A percentile compares a stretch with the other conserved stretches of the same genome.
Conservation (phyloP, 345 rosid species). For the Moricandia moricandioides region DNA sequence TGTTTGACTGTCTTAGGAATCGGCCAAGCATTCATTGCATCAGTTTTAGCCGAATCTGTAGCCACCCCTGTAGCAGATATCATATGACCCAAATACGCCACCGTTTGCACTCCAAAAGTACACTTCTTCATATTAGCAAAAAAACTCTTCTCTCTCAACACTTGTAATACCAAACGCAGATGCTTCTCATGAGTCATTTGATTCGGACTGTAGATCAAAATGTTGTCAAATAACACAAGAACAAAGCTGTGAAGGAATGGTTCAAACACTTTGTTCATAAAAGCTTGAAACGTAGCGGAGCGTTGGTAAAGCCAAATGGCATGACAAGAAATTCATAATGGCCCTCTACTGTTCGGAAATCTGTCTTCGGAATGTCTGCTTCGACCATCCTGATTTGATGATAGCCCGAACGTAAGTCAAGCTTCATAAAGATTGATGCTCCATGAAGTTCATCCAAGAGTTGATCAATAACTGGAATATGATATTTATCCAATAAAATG, state of each 20-base stretch:
- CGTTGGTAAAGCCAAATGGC: not conserved
- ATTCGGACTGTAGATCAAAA: too few relatives aligned
- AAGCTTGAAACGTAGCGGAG: not conserved
- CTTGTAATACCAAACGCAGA: not conserved
- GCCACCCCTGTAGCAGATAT: not conserved
- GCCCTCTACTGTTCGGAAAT: not conserved
- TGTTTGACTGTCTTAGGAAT: not conserved
- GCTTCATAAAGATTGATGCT: not conserved
- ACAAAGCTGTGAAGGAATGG: not conserved
- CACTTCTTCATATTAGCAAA: not conserved
- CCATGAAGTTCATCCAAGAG: not conserved
- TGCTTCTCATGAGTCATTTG: not conserved
- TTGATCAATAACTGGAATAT: not conserved
- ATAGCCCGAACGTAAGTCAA: not conserved
- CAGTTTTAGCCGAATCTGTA: not conserved
- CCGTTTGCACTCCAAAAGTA: not conserved
- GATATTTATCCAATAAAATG: not conserved
- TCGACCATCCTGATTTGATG: not conserved
- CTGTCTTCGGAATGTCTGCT: not conserved
- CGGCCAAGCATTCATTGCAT: not conserved
- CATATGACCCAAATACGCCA: not conserved
- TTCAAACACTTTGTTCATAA: too few relatives aligned
- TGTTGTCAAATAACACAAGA: not conserved
- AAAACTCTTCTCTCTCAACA: too few relatives aligned
- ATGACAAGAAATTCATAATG: not conserved